phyloP scores from a whole-genome alignment of 257 asterid species.

The Echites panduratus region DNA sequence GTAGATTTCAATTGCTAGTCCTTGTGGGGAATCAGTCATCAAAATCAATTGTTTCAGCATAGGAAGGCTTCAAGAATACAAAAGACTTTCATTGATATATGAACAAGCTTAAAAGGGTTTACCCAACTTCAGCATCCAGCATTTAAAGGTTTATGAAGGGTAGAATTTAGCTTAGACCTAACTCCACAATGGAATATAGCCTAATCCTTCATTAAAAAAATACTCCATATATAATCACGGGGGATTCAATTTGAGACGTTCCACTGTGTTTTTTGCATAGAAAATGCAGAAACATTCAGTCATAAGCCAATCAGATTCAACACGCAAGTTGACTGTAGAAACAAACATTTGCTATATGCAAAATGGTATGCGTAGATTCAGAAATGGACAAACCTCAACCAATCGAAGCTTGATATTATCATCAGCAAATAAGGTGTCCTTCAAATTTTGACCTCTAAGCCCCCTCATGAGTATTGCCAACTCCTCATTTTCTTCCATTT shows the following conservation, averaged over 20 bases:
- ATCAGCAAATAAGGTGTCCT: conserved; percentile 76
- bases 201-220: background rate
- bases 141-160: background rate
- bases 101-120: no score
- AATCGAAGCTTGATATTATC: conserved; percentile 75
- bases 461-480: conserved; percentile 88
- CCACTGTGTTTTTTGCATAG: background rate
- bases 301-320: background rate
- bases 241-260: background rate
- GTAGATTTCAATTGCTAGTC: background rate
- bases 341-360: background rate
- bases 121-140: no score
- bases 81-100: background rate
- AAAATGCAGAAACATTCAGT: background rate
- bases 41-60: background rate
- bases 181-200: background rate
- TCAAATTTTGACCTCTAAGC: conserved; percentile 91
- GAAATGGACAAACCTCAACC: conserved; percentile 60
- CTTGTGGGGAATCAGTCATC: background rate
- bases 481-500: conserved; percentile 96
- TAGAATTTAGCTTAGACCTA: background rate
- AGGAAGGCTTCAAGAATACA: background rate
- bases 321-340: background rate
- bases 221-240: background rate
- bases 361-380: background rate